These are phyloP conservation scores for Teratosphaeria pseudoeucalypti DNA, from an alignment of 2,329 filamentous ascomycete species.

Conservation along the genomic window DNA sequence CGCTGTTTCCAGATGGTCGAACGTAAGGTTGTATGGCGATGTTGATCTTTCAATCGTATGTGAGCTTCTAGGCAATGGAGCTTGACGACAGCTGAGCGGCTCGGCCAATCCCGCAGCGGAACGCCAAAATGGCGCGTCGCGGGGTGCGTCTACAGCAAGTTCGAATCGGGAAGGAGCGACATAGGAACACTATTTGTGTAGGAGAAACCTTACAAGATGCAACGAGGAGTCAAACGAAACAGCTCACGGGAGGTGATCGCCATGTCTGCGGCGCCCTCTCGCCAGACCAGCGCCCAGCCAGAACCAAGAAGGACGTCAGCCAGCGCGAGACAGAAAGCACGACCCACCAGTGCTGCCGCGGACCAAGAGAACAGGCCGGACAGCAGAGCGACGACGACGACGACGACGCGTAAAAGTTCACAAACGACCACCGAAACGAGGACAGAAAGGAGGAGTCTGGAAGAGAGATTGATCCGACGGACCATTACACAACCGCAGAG, in stretches of 20 bases:
- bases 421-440: constrained; percentile 7
- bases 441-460: constrained; percentile 6
- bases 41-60: background rate
- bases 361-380: constrained; percentile 7
- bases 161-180: background rate
- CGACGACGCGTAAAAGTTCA: constrained; percentile 4
- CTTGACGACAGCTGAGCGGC: background rate
- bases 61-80: background rate
- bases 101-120: background rate
- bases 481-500: constrained; percentile 1
- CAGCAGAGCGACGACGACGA: constrained; percentile 1
- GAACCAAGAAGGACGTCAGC: constrained; percentile 9
- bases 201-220: background rate
- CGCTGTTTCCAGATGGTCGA: background rate
- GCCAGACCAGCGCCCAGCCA: constrained; percentile 1
- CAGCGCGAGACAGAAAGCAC: constrained; percentile 4
- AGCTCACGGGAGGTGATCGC: background rate
- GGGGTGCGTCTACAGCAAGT: background rate
- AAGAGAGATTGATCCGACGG: constrained; percentile 6
- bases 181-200: background rate
- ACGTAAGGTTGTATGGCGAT: background rate
- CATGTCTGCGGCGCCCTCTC: constrained; percentile 6
- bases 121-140: background rate
- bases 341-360: constrained; percentile 1
- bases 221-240: background rate